Conservation (phyloP, 164 flowering plant species). For the Magnolia officinalis region DNA sequence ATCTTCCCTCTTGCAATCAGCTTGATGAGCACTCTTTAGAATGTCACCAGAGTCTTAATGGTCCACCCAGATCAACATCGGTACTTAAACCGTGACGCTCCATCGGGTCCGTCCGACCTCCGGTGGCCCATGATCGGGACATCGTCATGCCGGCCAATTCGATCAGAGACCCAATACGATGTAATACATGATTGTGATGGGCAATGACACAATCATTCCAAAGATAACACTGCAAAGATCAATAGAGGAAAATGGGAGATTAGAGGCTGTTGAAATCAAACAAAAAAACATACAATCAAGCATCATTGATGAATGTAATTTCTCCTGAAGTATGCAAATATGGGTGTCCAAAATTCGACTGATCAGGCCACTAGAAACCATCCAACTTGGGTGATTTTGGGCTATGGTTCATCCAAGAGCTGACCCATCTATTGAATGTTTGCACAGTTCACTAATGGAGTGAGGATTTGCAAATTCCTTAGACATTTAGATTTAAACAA, state of each 20-base stretch:
- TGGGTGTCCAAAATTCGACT: no score
- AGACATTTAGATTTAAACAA: no score
- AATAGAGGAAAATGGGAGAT: not conserved
- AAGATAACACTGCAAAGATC: constrained; percentile 21
- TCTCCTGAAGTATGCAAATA: not conserved
- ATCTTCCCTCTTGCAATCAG: not conserved
- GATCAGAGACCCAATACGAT: constrained; percentile 19
- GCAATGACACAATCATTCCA: constrained; percentile 25
- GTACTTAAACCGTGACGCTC: not conserved
- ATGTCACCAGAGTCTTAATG: not conserved
- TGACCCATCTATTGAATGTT: no score
- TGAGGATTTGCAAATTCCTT: no score
- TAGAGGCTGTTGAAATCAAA: not conserved
- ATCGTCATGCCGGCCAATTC: not conserved
- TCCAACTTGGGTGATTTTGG: no score
- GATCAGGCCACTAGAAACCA: no score
- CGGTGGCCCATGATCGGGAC: not conserved
- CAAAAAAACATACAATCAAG: not conserved
- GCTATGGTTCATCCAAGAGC: no score
- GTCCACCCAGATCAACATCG: not conserved
- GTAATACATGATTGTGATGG: constrained; percentile 22
- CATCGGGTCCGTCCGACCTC: not conserved
- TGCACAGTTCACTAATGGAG: no score
- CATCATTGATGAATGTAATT: not conserved
- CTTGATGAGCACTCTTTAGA: not conserved